phyloP scores from a whole-genome alignment of 2,329 filamentous ascomycete genomes.

The Amylocarpus encephaloides region DNA sequence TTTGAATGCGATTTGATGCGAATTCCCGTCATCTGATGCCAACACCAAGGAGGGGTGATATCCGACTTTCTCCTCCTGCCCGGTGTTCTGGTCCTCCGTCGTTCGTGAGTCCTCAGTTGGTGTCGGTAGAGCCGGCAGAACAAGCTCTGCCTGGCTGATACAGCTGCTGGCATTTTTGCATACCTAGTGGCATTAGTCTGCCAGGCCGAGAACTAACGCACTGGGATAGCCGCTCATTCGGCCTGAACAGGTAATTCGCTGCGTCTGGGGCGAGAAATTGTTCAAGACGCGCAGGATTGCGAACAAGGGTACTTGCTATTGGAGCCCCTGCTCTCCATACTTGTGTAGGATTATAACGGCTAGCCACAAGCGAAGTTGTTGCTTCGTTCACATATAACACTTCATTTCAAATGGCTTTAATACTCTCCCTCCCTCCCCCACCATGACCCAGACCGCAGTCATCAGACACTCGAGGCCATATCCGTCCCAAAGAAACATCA shows the following conservation, averaged over 20 bases:
- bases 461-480: conserved; percentile 22
- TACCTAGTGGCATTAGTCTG: background rate
- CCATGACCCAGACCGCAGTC: conserved; percentile 22
- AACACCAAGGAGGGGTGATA: too few relatives aligned
- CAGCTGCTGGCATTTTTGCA: background rate
- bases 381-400: background rate
- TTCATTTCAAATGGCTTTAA: conserved; percentile 11
- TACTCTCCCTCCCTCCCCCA: conserved; percentile 10
- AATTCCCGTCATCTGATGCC: too few relatives aligned
- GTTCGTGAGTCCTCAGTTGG: too few relatives aligned
- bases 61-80: too few relatives aligned
- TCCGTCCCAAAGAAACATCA: conserved; percentile 13
- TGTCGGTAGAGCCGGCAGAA: background rate
- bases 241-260: conserved; percentile 15
- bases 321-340: conserved; percentile 5
- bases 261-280: conserved; percentile 8
- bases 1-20: too few relatives aligned
- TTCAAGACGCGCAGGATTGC: conserved; percentile 7
- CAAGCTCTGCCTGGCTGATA: background rate
- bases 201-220: conserved; percentile 21
- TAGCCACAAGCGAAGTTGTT: background rate
- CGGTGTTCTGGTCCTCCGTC: too few relatives aligned
- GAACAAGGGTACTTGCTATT: conserved; percentile 25
- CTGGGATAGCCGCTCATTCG: conserved; percentile 7
- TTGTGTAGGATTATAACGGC: background rate